These are phyloP conservation scores for Monosporascus sp. DNA, from an alignment of 2,329 filamentous ascomycete genomes.

Conservation along the genomic window DNA sequence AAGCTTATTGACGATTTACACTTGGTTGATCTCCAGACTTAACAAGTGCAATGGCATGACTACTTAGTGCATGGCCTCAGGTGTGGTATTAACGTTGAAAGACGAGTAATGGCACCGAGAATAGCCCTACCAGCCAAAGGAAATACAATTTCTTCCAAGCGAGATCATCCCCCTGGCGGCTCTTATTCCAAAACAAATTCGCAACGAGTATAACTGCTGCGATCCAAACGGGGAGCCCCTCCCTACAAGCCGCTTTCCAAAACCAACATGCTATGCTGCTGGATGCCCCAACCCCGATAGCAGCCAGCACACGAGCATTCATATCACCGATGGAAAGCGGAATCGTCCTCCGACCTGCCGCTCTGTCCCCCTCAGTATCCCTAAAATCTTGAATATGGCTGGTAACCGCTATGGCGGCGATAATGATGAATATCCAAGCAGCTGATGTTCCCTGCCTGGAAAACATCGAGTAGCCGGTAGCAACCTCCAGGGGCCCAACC, in stretches of 20 bases:
- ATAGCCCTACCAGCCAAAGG: slow-evolving; percentile 1
- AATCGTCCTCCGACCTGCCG: slow-evolving; percentile 5
- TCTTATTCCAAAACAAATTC: slow-evolving; percentile 1
- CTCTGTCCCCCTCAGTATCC: slow-evolving; percentile 7
- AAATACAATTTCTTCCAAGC: not conserved
- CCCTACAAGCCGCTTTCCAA: slow-evolving; percentile 1
- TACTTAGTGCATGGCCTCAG: too few relatives aligned
- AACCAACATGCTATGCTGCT: slow-evolving; percentile 2
- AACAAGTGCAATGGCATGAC: too few relatives aligned
- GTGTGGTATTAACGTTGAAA: too few relatives aligned
- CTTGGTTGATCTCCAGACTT: too few relatives aligned
- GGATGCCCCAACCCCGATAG: not conserved
- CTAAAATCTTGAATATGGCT: slow-evolving; percentile 10
- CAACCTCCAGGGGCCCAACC: slow-evolving; percentile 7
- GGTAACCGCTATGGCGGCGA: not conserved
- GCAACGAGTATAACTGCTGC: not conserved
- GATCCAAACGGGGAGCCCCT: not conserved
- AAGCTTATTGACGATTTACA: too few relatives aligned
- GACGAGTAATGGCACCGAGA: not conserved
- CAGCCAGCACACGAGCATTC: slow-evolving; percentile 1
- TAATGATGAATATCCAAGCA: slow-evolving; percentile 4
- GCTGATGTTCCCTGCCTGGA: not conserved
- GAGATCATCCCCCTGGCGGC: not conserved
- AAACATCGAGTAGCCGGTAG: slow-evolving; percentile 4
- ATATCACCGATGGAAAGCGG: slow-evolving; percentile 5